These are phyloP conservation scores for Aspergillus melleus DNA, from an alignment of 2,329 filamentous ascomycete genomes.

Conservation along the genomic window DNA sequence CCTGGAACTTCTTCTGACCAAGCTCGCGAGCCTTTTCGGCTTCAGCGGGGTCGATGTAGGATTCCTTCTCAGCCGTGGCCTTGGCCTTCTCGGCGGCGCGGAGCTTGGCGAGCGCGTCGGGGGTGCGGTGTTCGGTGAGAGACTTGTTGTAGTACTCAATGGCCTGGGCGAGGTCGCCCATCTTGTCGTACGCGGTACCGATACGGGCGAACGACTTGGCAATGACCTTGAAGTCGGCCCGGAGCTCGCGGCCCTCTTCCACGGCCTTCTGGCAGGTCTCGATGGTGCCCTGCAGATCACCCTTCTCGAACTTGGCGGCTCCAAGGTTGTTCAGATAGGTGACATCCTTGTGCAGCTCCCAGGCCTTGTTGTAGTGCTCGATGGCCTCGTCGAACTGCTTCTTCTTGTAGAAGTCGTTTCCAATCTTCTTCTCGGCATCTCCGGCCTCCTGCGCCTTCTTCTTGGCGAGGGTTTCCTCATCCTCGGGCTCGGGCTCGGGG, in stretches of 20 bases:
- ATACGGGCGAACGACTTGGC: conserved; percentile 98
- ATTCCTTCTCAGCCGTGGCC: conserved; percentile 69
- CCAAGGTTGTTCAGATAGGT: conserved; percentile 96
- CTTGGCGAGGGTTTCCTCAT: conserved; percentile 80
- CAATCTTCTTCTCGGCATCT: conserved; percentile 90
- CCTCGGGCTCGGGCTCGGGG: conserved; percentile 67
- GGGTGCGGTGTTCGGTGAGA: conserved; percentile 93
- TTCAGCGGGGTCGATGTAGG: conserved; percentile 87
- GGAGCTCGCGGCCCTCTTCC: conserved; percentile 82
- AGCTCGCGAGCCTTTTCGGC: conserved; percentile 94
- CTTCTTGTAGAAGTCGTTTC: conserved; percentile 98
- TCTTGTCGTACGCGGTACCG: conserved; percentile 88
- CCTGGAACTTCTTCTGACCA: conserved; percentile 97
- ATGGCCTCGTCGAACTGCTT: conserved; percentile 94
- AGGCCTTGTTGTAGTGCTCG: conserved; percentile 89
- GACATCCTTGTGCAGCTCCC: conserved; percentile 93
- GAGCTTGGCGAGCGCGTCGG: conserved; percentile 89
- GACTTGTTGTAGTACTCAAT: conserved; percentile 91
- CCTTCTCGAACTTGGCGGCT: conserved; percentile 94
- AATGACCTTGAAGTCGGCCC: conserved; percentile 96
- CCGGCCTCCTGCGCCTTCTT: conserved; percentile 90
- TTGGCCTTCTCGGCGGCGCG: conserved; percentile 86
- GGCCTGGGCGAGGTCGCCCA: conserved; percentile 75
- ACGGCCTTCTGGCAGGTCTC: conserved; percentile 85
- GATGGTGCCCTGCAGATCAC: conserved; percentile 84